Percentiles rank a stretch among this genome's conserved stretches.
Evolutionary conservation across 345 rosid genomes (phyloP).

Genomic region (Heritiera fomes): DNA sequence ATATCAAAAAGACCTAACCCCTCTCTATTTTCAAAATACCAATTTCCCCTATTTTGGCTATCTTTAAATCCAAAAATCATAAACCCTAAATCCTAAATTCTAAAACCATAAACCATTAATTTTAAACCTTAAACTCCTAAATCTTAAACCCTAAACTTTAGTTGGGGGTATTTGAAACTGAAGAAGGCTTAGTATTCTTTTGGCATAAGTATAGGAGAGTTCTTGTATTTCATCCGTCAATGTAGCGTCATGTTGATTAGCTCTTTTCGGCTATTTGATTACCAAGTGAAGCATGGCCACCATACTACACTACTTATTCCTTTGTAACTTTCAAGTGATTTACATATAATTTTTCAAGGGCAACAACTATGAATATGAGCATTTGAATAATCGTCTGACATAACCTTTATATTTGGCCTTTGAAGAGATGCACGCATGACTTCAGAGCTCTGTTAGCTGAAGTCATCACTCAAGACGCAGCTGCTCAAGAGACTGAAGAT

Average conservation of each 20-base stretch:
- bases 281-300: background rate
- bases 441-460: slow-evolving; percentile 71
- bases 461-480: slow-evolving; percentile 68
- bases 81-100: too few relatives aligned
- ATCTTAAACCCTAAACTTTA: too few relatives aligned
- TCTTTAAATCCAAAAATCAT: too few relatives aligned
- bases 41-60: too few relatives aligned
- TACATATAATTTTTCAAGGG: background rate
- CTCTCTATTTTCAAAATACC: too few relatives aligned
- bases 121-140: too few relatives aligned
- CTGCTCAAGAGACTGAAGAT: slow-evolving; percentile 65
- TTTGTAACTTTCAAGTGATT: background rate
- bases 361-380: background rate
- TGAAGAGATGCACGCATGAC: slow-evolving; percentile 66
- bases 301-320: background rate
- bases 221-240: too few relatives aligned
- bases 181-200: too few relatives aligned
- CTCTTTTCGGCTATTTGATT: background rate
- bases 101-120: too few relatives aligned
- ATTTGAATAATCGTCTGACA: background rate
- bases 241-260: background rate
- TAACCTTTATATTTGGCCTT: slow-evolving; percentile 6
- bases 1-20: too few relatives aligned
- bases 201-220: too few relatives aligned
- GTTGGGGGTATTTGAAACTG: too few relatives aligned